Percentiles rank a stretch among this genome's conserved stretches.
Conservation (phyloP, 2,329 filamentous ascomycete genomes). For the Ampelomyces quisqualis region DNA sequence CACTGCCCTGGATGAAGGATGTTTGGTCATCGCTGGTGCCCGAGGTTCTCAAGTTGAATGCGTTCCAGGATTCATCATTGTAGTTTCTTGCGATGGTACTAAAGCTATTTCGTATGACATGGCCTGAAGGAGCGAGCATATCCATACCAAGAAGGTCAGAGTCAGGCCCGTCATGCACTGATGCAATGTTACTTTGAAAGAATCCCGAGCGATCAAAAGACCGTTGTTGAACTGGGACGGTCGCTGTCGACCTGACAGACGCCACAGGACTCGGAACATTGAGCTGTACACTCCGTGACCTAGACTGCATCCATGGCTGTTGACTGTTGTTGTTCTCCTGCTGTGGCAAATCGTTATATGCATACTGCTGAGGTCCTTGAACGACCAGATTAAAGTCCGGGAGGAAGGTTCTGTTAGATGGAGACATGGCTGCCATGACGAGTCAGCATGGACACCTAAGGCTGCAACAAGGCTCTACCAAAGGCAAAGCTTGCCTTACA, state of each 20-base stretch:
- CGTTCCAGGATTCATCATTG: conserved; percentile 33
- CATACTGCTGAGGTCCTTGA: conserved; percentile 19
- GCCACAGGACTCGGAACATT: conserved; percentile 21
- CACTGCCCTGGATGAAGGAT: conserved; percentile 10
- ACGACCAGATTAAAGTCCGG: conserved; percentile 15
- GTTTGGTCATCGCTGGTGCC: conserved; percentile 4
- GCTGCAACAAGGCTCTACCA: conserved; percentile 4
- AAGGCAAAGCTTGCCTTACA: not conserved
- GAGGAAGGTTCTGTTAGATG: conserved; percentile 17
- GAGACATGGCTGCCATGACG: conserved; percentile 30
- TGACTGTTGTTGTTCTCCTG: conserved; percentile 11
- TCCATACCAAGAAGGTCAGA: conserved; percentile 11
- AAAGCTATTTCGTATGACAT: conserved; percentile 3
- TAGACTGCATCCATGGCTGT: conserved; percentile 23
- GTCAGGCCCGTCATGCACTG: conserved; percentile 7
- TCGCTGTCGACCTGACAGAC: conserved; percentile 14
- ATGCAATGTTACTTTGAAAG: conserved; percentile 8
- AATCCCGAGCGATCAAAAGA: conserved; percentile 5
- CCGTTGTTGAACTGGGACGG: conserved; percentile 10
- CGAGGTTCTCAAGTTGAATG: conserved; percentile 19
- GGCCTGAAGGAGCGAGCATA: conserved; percentile 16
- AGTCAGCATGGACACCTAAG: conserved; percentile 27
- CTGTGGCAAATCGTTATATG: conserved; percentile 10
- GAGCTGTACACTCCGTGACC: conserved; percentile 15
- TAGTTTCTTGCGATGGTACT: conserved; percentile 16